These are phyloP conservation scores for Neurospora pannonica DNA, from an alignment of 495 filamentous ascomycete genomes.

Conservation along the genomic window DNA sequence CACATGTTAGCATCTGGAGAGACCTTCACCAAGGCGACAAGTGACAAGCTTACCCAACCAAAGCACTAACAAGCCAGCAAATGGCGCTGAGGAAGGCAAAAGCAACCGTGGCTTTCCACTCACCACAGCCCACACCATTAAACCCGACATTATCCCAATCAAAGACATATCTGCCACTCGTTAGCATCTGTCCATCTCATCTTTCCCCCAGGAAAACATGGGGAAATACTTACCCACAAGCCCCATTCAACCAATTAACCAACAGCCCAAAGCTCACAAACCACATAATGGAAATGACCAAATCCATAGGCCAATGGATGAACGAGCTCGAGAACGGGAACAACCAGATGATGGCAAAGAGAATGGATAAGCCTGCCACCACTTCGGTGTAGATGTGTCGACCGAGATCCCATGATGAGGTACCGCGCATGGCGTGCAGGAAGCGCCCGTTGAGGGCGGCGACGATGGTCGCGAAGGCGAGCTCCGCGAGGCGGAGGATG, in stretches of 20 bases:
- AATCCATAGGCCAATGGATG: slow-evolving; percentile 42
- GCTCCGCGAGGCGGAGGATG: slow-evolving; percentile 37
- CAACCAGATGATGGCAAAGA: slow-evolving; percentile 39
- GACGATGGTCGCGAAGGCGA: slow-evolving; percentile 38
- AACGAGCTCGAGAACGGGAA: slow-evolving; percentile 36
- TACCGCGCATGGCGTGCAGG: slow-evolving; percentile 23
- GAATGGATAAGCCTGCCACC: slow-evolving; percentile 35
- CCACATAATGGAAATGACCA: slow-evolving; percentile 52
- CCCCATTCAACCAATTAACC: slow-evolving; percentile 40
- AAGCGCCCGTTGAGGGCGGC: slow-evolving; percentile 38
- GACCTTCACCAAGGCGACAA: not conserved
- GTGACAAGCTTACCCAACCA: slow-evolving; percentile 29
- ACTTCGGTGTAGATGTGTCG: slow-evolving; percentile 42
- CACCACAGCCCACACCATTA: slow-evolving; percentile 56
- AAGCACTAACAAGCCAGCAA: slow-evolving; percentile 52
- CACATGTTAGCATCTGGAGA: not conserved
- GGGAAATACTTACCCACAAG: slow-evolving; percentile 61
- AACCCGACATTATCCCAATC: slow-evolving; percentile 89
- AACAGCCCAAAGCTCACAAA: slow-evolving; percentile 55
- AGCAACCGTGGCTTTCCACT: slow-evolving; percentile 58
- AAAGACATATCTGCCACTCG: slow-evolving; percentile 56
- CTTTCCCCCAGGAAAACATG: no score
- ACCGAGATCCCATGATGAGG: slow-evolving; percentile 27
- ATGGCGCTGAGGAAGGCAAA: slow-evolving; percentile 60
- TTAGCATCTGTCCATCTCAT: no score